Evolutionary conservation across 768 basidiomycete genomes (phyloP).

Genomic region (Boletus tomentosulus): DNA sequence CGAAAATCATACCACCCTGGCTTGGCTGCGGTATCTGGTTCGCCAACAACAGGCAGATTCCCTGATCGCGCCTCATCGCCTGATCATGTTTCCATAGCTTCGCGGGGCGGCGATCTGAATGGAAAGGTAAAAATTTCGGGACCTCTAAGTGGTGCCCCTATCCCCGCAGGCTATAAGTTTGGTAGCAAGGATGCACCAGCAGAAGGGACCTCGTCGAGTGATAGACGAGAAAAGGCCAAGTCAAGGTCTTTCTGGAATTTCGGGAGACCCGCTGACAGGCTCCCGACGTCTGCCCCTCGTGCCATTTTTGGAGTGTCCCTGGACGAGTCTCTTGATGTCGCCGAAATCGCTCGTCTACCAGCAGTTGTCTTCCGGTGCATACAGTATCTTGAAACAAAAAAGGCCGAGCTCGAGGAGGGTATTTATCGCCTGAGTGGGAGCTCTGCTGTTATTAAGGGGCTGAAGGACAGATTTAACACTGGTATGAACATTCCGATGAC

Average conservation of each 20-base stretch:
- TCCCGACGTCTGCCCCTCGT: conserved; percentile 44
- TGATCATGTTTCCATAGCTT: conserved; percentile 49
- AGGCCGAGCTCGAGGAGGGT: conserved; percentile 95
- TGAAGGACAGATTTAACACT: conserved; percentile 90
- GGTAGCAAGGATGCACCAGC: conserved; percentile 64
- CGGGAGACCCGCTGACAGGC: conserved; percentile 54
- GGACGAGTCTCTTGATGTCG: conserved; percentile 83
- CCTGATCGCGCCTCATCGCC: conserved; percentile 38
- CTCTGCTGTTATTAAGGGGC: conserved; percentile 88
- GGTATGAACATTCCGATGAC: conserved; percentile 44
- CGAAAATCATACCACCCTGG: conserved; percentile 66
- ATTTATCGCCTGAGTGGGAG: conserved; percentile 95
- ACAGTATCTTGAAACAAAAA: conserved; percentile 89
- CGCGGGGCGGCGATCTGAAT: conserved; percentile 49
- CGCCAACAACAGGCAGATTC: conserved; percentile 38
- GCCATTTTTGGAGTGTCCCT: conserved; percentile 88
- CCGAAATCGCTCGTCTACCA: conserved; percentile 86
- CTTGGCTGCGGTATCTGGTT: conserved; percentile 45
- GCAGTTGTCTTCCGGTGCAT: conserved; percentile 95
- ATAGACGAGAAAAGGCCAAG: conserved; percentile 89
- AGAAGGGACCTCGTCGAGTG: conserved; percentile 42
- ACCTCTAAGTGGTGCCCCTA: conserved; percentile 78
- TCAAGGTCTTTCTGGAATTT: conserved; percentile 94
- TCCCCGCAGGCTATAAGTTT: conserved; percentile 89
- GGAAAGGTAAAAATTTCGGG: conserved; percentile 84